Evolutionary conservation across 208 protist genomes (phyloP), one percentile per base, ranked within the genome.

Genomic region (Zelonia costaricensis): DNA sequence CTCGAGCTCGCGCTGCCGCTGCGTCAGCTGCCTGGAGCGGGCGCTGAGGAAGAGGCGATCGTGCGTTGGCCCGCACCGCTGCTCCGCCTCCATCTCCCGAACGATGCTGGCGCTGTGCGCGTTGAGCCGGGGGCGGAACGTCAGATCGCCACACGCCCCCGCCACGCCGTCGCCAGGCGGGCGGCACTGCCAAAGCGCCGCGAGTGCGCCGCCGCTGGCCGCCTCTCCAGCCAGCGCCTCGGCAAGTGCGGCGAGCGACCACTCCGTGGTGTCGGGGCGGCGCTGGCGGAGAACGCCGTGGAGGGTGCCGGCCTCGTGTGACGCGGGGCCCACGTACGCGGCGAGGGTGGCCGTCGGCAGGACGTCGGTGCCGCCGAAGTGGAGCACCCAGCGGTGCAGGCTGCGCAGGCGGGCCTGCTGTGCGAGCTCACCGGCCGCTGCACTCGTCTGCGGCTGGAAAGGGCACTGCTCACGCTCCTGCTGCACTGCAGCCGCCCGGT

Each of bases 21-120:
- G 25, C 3, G 44, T 18, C 6, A 83, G 53, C 58, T 88, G 85
- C 53, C 76, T 73, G 48, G 44, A 38, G 16, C 63, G 72, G 22
- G 79, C 81, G n/a, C 4, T 48, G 3, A 66, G 42, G 53, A 78
- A 92, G 20, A 92, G 78, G 9, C 85, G 81, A 36, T 92, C 67
- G 63, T 86, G 63, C 25, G 64, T 56, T 40, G 62, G 60, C 33
- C 45, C 53, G 33, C 58, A 42, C 9, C 66, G 56, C 40, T 77
- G 38, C 39, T 53, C 48, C 30, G 51, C 27, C 27, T 58, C 38
- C 62, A 65, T 47, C 28, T 47, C 13, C 16, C 54, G 38, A 22
- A 69, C 43, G 3, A 82, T 48, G 22, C 30, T 48, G 18, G 62
- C 62, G 33, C 69, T 78, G 25, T 42, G 2, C n/a, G 33, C 49